Conservation (phyloP, 2,329 filamentous ascomycete species). For the Nemania sp. region DNA sequence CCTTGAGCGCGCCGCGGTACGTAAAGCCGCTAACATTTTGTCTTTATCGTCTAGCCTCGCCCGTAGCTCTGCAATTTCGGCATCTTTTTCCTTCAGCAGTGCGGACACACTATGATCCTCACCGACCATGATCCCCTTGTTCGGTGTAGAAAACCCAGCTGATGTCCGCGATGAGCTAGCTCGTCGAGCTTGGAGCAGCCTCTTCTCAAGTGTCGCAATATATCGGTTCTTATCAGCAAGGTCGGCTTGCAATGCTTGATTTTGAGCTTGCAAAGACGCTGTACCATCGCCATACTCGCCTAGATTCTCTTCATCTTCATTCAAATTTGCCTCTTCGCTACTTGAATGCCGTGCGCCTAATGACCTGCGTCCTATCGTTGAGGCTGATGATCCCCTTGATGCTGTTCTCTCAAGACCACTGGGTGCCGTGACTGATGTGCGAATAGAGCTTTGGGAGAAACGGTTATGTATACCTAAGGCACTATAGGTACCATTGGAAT, state of each 20-base stretch:
- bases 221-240: slow-evolving; percentile 97
- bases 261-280: slow-evolving; percentile 85
- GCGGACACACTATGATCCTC: slow-evolving; percentile 82
- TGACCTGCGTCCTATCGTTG: slow-evolving; percentile 68
- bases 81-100: slow-evolving; percentile 86
- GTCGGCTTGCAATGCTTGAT: slow-evolving; percentile 92
- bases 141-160: slow-evolving; percentile 72
- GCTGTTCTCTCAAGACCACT: slow-evolving; percentile 70
- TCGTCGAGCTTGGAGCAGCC: slow-evolving; percentile 87
- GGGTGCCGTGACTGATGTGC: slow-evolving; percentile 78
- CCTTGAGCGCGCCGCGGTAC: slow-evolving; percentile 85
- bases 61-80: slow-evolving; percentile 91
- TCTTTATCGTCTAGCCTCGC: slow-evolving; percentile 94
- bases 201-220: slow-evolving; percentile 92
- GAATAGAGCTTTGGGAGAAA: slow-evolving; percentile 71
- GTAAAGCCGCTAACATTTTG: slow-evolving; percentile 87
- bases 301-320: slow-evolving; percentile 75
- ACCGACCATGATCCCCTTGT: slow-evolving; percentile 75
- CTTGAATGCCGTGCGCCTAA: slow-evolving; percentile 60
- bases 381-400: slow-evolving; percentile 74
- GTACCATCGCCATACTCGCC: slow-evolving; percentile 89
- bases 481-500: slow-evolving; percentile 78
- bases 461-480: slow-evolving; percentile 73
- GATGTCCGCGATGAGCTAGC: slow-evolving; percentile 91
- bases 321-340: slow-evolving; percentile 55